A percentile compares a stretch with the other conserved stretches of the same genome.
phyloP scores from a whole-genome alignment of 140 eudicot species.

The Bidens hawaiensis region DNA sequence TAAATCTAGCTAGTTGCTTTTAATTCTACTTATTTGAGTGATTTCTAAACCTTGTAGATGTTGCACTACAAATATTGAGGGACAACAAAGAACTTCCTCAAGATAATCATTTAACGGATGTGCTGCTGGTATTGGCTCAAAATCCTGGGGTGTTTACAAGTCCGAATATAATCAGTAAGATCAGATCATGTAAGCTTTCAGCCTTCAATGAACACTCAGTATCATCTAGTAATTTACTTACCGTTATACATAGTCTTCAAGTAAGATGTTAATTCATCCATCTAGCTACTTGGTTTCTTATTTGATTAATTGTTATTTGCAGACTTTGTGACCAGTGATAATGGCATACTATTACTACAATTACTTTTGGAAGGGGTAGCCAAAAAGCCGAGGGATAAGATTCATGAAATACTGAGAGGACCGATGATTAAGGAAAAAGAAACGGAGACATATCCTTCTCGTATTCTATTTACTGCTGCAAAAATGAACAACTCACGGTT shows the following conservation, averaged over 20 bases:
- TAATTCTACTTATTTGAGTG: background rate
- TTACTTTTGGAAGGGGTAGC: background rate
- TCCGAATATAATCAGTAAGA: background rate
- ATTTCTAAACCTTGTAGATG: background rate
- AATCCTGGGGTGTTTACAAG: background rate
- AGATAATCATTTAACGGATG: too few species aligned
- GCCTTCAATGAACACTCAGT: background rate
- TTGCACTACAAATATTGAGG: constrained; percentile 1
- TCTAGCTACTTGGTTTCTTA: too few species aligned
- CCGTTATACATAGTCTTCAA: background rate
- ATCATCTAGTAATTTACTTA: background rate
- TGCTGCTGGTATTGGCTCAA: background rate
- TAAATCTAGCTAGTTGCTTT: too few species aligned
- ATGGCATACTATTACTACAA: background rate
- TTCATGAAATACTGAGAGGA: background rate
- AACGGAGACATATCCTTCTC: background rate
- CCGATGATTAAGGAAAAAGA: background rate
- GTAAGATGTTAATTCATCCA: background rate
- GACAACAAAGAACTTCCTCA: background rate
- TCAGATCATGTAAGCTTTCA: background rate
- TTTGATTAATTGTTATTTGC: background rate
- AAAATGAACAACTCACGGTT: constrained; percentile 22
- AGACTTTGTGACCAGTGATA: background rate
- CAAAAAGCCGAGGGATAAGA: background rate
- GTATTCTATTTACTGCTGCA: constrained; percentile 26